phyloP scores from a whole-genome alignment of 495 filamentous ascomycete species.

The Neurospora sublineolata region DNA sequence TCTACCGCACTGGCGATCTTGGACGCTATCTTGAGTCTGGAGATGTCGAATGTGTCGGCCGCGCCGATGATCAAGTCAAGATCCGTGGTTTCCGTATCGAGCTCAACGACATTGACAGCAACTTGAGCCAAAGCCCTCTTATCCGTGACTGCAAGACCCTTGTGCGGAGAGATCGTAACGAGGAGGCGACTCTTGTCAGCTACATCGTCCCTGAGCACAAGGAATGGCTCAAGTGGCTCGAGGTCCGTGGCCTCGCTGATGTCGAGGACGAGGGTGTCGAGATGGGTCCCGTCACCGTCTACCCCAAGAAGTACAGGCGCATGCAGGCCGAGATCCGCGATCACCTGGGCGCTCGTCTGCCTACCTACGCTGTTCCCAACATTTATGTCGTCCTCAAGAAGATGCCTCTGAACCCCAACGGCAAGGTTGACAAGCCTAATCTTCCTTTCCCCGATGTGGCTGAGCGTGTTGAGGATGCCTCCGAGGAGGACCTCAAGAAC shows the following conservation, averaged over 20 bases:
- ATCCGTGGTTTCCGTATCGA: slow-evolving; percentile 94
- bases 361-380: slow-evolving; percentile 68
- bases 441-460: slow-evolving; percentile 82
- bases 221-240: slow-evolving; percentile 59
- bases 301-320: slow-evolving; percentile 50
- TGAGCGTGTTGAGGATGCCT: slow-evolving; percentile 37
- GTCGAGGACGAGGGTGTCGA: slow-evolving; percentile 34
- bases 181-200: slow-evolving; percentile 80
- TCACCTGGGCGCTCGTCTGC: slow-evolving; percentile 63
- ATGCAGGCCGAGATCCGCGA: slow-evolving; percentile 66
- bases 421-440: slow-evolving; percentile 83
- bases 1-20: slow-evolving; percentile 78
- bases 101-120: slow-evolving; percentile 84
- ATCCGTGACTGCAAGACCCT: slow-evolving; percentile 83
- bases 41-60: slow-evolving; percentile 62
- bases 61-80: slow-evolving; percentile 86
- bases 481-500: slow-evolving; percentile 53
- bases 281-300: slow-evolving; percentile 32
- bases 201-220: slow-evolving; percentile 79
- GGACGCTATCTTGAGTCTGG: slow-evolving; percentile 66
- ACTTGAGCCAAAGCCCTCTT: slow-evolving; percentile 65
- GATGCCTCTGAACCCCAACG: slow-evolving; percentile 87
- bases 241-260: slow-evolving; percentile 41
- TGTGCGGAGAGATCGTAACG: slow-evolving; percentile 75
- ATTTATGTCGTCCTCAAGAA: slow-evolving; percentile 69